phyloP scores from a whole-genome alignment of 495 filamentous ascomycete genomes.

The Xylaria intraflava region DNA sequence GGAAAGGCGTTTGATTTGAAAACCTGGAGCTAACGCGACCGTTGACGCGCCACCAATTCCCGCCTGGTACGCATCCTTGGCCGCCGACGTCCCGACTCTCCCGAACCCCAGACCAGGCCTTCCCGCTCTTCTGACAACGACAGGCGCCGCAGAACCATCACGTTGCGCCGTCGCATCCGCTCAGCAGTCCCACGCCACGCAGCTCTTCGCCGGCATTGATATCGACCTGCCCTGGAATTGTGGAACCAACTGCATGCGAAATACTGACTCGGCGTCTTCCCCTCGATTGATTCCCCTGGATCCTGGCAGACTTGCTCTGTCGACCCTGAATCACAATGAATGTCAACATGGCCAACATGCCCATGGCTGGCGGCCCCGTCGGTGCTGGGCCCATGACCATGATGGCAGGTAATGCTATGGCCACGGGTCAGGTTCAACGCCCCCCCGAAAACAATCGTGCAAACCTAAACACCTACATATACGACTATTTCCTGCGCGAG shows the following conservation, averaged over 20 bases:
- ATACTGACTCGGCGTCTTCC: slow-evolving; percentile 5
- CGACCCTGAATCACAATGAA: slow-evolving; percentile 55
- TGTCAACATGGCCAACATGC: slow-evolving; percentile 62
- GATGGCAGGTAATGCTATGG: slow-evolving; percentile 59
- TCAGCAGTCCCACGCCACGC: background rate
- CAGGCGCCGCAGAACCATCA: background rate
- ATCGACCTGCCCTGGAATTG: background rate
- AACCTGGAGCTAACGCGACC: slow-evolving; percentile 5
- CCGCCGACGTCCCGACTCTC: slow-evolving; percentile 5
- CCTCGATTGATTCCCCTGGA: slow-evolving; percentile 18
- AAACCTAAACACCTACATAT: slow-evolving; percentile 87
- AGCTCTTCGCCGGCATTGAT: background rate
- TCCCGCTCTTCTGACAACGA: slow-evolving; percentile 7
- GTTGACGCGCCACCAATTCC: slow-evolving; percentile 13
- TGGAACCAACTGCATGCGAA: slow-evolving; percentile 10
- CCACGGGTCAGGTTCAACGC: slow-evolving; percentile 31
- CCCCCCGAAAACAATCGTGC: slow-evolving; percentile 35
- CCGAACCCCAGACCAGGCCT: slow-evolving; percentile 7
- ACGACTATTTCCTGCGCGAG: slow-evolving; percentile 88
- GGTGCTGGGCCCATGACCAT: slow-evolving; percentile 55
- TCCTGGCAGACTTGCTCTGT: slow-evolving; percentile 26
- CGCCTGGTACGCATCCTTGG: slow-evolving; percentile 8
- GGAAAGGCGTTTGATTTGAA: background rate
- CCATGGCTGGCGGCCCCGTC: slow-evolving; percentile 57
- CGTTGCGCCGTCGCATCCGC: background rate